Conservation (phyloP, 106 monocot genomes). For the Triglochin maritima region DNA sequence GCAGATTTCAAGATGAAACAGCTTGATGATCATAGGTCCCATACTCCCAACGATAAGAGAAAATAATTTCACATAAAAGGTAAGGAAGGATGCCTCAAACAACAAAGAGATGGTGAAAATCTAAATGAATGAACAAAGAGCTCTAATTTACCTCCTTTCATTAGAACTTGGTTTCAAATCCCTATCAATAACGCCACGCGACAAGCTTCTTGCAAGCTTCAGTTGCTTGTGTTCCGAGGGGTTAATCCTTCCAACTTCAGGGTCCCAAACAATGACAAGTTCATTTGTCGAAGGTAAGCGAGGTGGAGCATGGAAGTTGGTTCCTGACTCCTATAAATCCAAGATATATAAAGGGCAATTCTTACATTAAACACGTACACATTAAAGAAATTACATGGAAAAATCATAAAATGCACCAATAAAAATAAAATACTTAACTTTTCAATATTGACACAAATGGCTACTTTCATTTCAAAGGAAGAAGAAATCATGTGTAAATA, state of each 20-base stretch:
- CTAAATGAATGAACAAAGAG: not conserved
- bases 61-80: not conserved
- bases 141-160: slow-evolving; percentile 62
- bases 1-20: too few relatives aligned
- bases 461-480: too few relatives aligned
- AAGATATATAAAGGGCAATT: not conserved
- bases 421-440: too few relatives aligned
- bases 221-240: slow-evolving; percentile 99
- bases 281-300: slow-evolving; percentile 82
- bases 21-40: not conserved
- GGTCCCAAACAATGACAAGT: slow-evolving; percentile 96
- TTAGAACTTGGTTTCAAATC: slow-evolving; percentile 82
- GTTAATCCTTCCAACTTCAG: slow-evolving; percentile 89
- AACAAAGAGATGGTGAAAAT: not conserved
- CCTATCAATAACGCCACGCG: slow-evolving; percentile 80
- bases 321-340: slow-evolving; percentile 60
- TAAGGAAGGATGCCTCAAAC: not conserved
- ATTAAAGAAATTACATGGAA: not conserved
- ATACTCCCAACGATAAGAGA: not conserved
- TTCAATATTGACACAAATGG: too few relatives aligned
- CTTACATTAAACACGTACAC: not conserved
- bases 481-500: too few relatives aligned
- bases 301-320: slow-evolving; percentile 46
- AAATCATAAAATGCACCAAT: too few relatives aligned
- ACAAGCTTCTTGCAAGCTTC: slow-evolving; percentile 93